Base-by-base conservation (phyloP, 768 basidiomycete species). In the Serendipita sp. region DNA sequence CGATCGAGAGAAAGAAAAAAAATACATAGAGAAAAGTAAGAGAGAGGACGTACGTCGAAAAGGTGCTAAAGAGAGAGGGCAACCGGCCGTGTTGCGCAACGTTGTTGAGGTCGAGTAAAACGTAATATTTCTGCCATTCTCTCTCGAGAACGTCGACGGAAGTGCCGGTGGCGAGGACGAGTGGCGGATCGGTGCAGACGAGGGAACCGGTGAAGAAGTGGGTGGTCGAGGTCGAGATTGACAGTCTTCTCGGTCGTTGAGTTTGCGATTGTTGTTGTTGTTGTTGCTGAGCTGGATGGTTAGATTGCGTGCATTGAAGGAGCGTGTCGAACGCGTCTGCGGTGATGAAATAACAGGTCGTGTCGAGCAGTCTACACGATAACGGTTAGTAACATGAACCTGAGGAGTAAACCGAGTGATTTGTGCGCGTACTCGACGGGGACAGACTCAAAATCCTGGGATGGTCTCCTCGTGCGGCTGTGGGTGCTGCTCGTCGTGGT, bases 311-410 rank as follows among this genome's bases (percentile, higher is more conserved):
- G 31, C 53, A 58, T 58, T 58, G 53, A 11, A 58, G 53, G 24
- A 58, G 53, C 17, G 53, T 58, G 31, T 58, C 53, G 31, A 58
- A 58, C n/a, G 53, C 53, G 31, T 22, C n/a, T n/a, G 53, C n/a
- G 31, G 53, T 58, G 53, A 58, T 58, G 31, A 58, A 58, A 31
- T 58, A 58, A n/a, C 53, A 58, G 22, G 53, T 58, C 53, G 53
- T n/a, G 30, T 58, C 53, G 53, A 58, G 22, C 9, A 58, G 28
- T 58, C 53, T 58, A 31, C 16, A 11, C 53, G 24, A 31, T 11
- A n/a, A 9, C 30, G n/a, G 7, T 28, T n/a, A n/a, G n/a, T n/a
- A n/a, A n/a, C n/a, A n/a, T n/a, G n/a, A n/a, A n/a, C n/a, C n/a
- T n/a, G n/a, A n/a, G n/a, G n/a, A n/a, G n/a, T n/a, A n/a, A n/a